Evolutionary conservation across 169 alveolate genomes (phyloP), one percentile per base, ranked within the genome.

Genomic region (Plasmodium vinckei): DNA sequence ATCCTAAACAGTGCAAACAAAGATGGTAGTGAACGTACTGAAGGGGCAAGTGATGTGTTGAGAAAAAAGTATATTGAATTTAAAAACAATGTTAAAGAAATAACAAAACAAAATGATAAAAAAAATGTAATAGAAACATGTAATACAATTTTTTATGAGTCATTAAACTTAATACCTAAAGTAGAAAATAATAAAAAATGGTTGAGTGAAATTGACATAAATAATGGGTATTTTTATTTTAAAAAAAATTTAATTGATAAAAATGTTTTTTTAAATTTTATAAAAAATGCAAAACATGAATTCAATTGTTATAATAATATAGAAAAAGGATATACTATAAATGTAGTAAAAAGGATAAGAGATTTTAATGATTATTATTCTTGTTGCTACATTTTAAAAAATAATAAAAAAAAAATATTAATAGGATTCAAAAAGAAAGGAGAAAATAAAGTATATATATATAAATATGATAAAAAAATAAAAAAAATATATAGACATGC

Each of bases 371-470:
- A 70, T 9, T 17, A 59, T 51, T 86, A 86, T 64, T 86, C 91
- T 27, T 82, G 90, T 57, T 86, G 91, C 27, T 86, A 86, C 39
- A 70, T 86, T 23, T 86, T 86, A 86, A 68, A 70, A 59, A 86
- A 61, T 61, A 71, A 86, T 86, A 86, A 86, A 46, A 25, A 86
- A 57, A 86, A 86, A 71, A 59, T 69, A 23, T 33, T 86, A 51
- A 86, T 86, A 68, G 91, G 87, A 9, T 86, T 86, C 57, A 86
- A 86, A 70, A 86, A 86, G 33, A 86, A 65, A 59, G 91, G 91
- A 46, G 73, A 68, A 42, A 86, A 86, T 86, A 86, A 86, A 86
- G 91, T 86, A 5, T 86, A 64, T 63, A 54, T 86, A 64, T 86
- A 86, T 54, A 86, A 57, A 33, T 86, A 86, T 21, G 84, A 86